Percentiles rank a stretch among this genome's conserved stretches.
phyloP scores from a whole-genome alignment of 352 stramenopile genomes.

The Globisporangium acanthophoron region DNA sequence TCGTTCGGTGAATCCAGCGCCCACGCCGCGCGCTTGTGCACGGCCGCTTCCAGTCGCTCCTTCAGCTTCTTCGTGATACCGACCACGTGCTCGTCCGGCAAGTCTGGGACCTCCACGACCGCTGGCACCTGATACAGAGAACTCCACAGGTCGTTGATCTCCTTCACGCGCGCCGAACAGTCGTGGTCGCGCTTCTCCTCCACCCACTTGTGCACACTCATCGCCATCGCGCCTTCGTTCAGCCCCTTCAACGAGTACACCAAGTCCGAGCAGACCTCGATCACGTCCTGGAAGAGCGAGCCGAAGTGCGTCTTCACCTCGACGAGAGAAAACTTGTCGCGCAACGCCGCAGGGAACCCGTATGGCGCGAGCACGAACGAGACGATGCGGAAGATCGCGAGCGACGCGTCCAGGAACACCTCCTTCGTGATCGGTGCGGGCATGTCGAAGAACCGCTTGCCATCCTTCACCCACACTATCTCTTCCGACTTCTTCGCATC shows the following conservation, averaged over 20 bases:
- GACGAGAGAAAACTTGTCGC: slow-evolving; percentile 52
- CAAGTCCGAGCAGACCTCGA: slow-evolving; percentile 82
- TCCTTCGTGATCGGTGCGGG: slow-evolving; percentile 55
- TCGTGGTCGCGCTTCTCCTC: slow-evolving; percentile 64
- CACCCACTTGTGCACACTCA: slow-evolving; percentile 86
- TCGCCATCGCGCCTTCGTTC: slow-evolving; percentile 81
- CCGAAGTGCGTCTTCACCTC: slow-evolving; percentile 72
- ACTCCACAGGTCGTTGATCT: slow-evolving; percentile 72
- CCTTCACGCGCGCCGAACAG: slow-evolving; percentile 61
- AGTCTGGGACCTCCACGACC: slow-evolving; percentile 63
- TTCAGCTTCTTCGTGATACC: slow-evolving; percentile 40
- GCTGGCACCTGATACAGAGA: slow-evolving; percentile 54
- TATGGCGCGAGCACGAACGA: slow-evolving; percentile 82
- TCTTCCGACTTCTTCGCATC: slow-evolving; percentile 22
- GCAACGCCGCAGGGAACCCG: slow-evolving; percentile 54
- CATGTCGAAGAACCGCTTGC: slow-evolving; percentile 78
- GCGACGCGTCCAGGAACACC: slow-evolving; percentile 60
- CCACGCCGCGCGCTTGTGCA: slow-evolving; percentile 64
- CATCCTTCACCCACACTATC: slow-evolving; percentile 48
- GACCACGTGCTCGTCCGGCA: slow-evolving; percentile 40
- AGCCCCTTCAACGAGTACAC: slow-evolving; percentile 69
- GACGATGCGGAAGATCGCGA: slow-evolving; percentile 66
- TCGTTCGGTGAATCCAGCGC: slow-evolving; percentile 23
- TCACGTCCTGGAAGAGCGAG: slow-evolving; percentile 78
- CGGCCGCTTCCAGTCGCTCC: slow-evolving; percentile 26